These are phyloP conservation scores for Olyra latifolia DNA, from an alignment of 176 grass and related monocot genomes.

Conservation along the genomic window DNA sequence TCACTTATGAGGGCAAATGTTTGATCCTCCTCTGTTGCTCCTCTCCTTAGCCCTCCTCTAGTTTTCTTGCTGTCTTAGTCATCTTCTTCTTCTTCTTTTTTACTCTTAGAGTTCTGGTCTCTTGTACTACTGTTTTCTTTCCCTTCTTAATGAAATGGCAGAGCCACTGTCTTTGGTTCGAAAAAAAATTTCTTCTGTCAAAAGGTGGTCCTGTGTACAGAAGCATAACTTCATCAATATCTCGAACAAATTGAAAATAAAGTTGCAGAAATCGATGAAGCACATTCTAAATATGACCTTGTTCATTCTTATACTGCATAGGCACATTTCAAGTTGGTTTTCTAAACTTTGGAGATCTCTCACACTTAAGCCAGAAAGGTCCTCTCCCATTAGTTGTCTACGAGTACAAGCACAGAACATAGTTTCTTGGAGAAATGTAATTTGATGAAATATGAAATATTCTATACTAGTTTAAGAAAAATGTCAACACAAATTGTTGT, in stretches of 20 bases:
- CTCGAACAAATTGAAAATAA: not conserved
- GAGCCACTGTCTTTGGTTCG: no score
- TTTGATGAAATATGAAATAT: not conserved
- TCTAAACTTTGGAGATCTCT: slow-evolving; percentile 39
- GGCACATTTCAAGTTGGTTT: slow-evolving; percentile 39
- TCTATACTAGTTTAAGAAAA: not conserved
- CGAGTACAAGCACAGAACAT: not conserved
- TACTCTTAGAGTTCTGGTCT: no score
- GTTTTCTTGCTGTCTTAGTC: no score
- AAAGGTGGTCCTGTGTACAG: not conserved
- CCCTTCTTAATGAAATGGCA: no score
- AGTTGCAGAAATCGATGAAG: not conserved
- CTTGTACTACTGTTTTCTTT: no score
- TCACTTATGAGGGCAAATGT: no score
- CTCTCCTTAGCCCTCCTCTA: no score
- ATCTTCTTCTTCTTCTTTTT: no score
- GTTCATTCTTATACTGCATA: slow-evolving; percentile 28
- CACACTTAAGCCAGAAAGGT: slow-evolving; percentile 28
- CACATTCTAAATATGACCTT: slow-evolving; percentile 11
- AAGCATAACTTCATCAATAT: not conserved
- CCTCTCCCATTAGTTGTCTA: slow-evolving; percentile 45
- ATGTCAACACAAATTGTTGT: not conserved
- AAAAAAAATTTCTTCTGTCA: not conserved
- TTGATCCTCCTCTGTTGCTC: no score
- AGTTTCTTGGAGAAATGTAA: not conserved